A percentile compares a stretch with the other conserved stretches of the same genome.
Conservation (phyloP, 2,329 filamentous ascomycete genomes). For the Tolypocladium guangdongense region DNA sequence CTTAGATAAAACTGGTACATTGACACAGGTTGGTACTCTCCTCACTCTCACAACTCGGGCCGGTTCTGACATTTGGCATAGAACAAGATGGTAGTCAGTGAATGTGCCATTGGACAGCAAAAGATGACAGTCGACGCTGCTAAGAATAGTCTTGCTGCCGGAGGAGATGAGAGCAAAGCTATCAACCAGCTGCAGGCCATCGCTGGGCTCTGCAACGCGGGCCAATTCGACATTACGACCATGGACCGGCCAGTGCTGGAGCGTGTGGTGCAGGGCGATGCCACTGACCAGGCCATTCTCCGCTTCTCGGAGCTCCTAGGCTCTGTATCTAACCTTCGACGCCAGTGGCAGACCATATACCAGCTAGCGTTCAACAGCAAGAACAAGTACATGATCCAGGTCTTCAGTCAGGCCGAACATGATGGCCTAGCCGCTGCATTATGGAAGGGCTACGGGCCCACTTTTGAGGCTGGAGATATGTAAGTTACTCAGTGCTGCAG, state of each 20-base stretch:
- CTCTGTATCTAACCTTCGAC: conserved; percentile 46
- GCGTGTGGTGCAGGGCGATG: conserved; percentile 60
- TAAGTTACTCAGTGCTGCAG: conserved; percentile 10
- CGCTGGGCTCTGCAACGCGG: conserved; percentile 61
- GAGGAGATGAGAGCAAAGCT: no score
- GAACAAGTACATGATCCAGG: conserved; percentile 71
- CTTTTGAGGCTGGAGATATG: conserved; percentile 26
- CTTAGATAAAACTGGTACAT: conserved; percentile 66
- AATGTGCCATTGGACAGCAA: conserved; percentile 48
- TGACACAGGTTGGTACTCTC: no score
- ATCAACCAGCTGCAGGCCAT: conserved; percentile 50
- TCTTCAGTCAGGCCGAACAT: conserved; percentile 36
- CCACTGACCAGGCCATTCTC: conserved; percentile 65
- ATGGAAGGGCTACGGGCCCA: no score
- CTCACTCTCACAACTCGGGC: no score
- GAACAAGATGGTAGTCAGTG: conserved; percentile 64
- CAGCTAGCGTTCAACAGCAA: conserved; percentile 70
- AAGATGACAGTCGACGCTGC: conserved; percentile 11
- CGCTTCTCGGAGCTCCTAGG: conserved; percentile 57
- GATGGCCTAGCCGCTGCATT: conserved; percentile 20
- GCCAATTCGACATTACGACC: conserved; percentile 60
- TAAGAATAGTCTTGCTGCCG: conserved; percentile 21
- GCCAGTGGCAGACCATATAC: conserved; percentile 54
- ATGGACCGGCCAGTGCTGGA: conserved; percentile 45
- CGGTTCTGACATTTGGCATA: no score